Conservation (phyloP, 73 alveolate genomes). For the Paramecium tetraurelia region DNA sequence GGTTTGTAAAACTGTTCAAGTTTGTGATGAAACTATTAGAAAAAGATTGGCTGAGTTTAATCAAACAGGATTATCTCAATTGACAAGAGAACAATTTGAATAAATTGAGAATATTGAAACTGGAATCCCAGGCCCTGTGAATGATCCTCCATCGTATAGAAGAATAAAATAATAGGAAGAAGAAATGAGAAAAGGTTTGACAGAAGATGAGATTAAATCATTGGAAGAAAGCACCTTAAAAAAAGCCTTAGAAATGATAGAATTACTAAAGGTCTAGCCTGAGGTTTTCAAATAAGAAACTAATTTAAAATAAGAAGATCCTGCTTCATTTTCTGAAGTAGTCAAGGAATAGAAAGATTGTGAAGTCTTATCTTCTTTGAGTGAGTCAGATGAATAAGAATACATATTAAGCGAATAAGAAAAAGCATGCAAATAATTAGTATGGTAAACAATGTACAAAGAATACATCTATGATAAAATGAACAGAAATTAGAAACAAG, state of each 20-base stretch:
- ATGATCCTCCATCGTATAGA: slow-evolving; percentile 95
- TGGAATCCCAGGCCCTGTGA: slow-evolving; percentile 78
- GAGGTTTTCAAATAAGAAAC: neutral
- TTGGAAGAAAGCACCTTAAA: slow-evolving; percentile 21
- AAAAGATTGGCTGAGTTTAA: slow-evolving; percentile 97
- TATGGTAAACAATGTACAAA: neutral
- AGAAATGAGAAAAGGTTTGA: slow-evolving; percentile 15
- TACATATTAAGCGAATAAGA: neutral
- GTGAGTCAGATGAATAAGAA: neutral
- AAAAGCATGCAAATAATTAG: neutral
- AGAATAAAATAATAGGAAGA: slow-evolving; percentile 65
- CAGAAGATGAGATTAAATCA: neutral
- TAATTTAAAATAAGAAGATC: neutral
- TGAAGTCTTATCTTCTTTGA: neutral
- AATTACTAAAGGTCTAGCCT: neutral
- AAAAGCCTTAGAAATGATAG: slow-evolving; percentile 54
- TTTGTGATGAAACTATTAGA: slow-evolving; percentile 92
- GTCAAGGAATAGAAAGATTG: neutral
- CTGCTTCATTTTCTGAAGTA: neutral
- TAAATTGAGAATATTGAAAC: slow-evolving; percentile 70
- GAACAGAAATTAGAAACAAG: neutral
- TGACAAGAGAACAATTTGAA: slow-evolving; percentile 95
- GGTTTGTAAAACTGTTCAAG: slow-evolving; percentile 93
- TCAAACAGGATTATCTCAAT: slow-evolving; percentile 82
- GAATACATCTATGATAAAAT: neutral